Base-by-base conservation (phyloP, 345 rosid species). In the Lepidium didymum region DNA sequence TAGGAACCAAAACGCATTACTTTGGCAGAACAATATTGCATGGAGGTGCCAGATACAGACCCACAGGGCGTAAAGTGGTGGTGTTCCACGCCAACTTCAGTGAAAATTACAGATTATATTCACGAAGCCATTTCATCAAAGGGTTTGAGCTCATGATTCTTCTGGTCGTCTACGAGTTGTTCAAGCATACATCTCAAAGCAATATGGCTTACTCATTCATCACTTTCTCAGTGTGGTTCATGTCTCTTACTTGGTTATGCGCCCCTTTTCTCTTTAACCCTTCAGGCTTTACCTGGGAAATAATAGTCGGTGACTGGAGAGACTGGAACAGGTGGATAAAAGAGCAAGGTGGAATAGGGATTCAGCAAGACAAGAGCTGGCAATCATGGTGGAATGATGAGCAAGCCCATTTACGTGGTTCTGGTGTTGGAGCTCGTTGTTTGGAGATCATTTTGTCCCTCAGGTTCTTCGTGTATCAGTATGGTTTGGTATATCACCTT, bases 261-360 rank as follows among this genome's bases (percentile, higher is more conserved):
- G 97, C 96, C 6, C 98, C 98, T 12, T 93, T 93, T 82, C 80
- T 93, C 59, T 93, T 93, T 67, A 93, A 93, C 77, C 98, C 97
- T 37, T 81, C 94, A 36, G 97, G 97, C 27, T 93, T 93, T 68
- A 67, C 60, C n/a, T 93, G 98, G 98, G 88, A 80, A 10, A 87
- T 84, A 63, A 87, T 93, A 57, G 97, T 93, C 15, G 96, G 88
- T 56, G 98, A 90, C 55, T 93, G 98, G 98, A 90, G 84, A 75
- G 96, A 89, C 33, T 93, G 97, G 98, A 93, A 90, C 75, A 90
- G 86, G 85, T 93, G 98, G 98, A 93, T 90, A 68, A 87, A 84
- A 76, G 87, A 80, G 74, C 92, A 87, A 84, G 98, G 97, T 21
- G 98, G 98, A 9, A 90, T 93, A 25, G 98, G 98, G 51, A 89